Evolutionary conservation across 1,284 basidiomycete species (phyloP), one percentile per base, ranked within the genome.

Genomic region (Cutaneotrichosporon sp.): DNA sequence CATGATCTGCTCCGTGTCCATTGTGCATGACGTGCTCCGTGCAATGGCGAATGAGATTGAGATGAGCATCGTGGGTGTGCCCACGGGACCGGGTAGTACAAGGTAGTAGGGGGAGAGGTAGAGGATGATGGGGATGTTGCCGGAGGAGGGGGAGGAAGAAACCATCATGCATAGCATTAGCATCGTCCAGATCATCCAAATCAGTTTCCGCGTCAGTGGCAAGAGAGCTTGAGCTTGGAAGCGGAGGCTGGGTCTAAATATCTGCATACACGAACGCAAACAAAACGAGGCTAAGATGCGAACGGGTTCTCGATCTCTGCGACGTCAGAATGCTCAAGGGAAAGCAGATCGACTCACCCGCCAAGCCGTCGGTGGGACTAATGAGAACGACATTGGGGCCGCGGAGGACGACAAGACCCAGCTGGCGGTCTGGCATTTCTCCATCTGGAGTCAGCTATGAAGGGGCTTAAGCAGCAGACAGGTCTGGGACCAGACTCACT

Each of bases 361-460:
- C 88, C 49, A 84, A 90, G 52, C 92, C 92, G 64, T 97, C 92
- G 11, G 92, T 87, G 1, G 92, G 92, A 68, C 88, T 92, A 57
- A 96, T 80, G 5, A 97, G 81, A 0, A 90, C 91, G 65, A 97
- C 86, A 54, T 91, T 93, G 1, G 92, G 92, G 14, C 92, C 92
- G 46, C 92, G 81, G 19, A 94, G 81, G 35, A 97, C 92, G 5
- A 85, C 87, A 17, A 97, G 78, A 14, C 92, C 92, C 3, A 96
- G 77, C 7, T 78, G 74, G 45, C 92, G 84, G 20, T 78, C 52
- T 80, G 60, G 82, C 80, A 67, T 37, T 78, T 80, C 66, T 83
- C 80, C 39, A 84, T 84, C 66, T 86, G 84, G 84, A 67, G 27
- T 53, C 46, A 51, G 44, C 20, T 22, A 8, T 5, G 16, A 5